These are phyloP conservation scores for Heritiera littoralis DNA, from an alignment of 345 rosid genomes.

Conservation along the genomic window DNA sequence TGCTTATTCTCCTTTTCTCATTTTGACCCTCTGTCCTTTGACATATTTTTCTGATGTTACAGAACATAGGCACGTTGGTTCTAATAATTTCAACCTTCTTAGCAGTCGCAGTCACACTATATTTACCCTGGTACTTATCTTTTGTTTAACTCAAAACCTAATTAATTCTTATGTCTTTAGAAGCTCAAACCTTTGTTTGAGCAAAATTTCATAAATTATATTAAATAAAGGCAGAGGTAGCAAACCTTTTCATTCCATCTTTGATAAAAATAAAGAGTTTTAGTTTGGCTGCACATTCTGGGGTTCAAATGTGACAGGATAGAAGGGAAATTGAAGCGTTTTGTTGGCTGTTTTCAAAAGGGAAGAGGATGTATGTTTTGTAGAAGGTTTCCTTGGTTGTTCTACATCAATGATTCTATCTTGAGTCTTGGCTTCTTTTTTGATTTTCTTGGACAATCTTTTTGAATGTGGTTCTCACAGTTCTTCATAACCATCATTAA, in stretches of 20 bases:
- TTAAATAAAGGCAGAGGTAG: neutral
- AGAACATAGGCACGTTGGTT: constrained; percentile 96
- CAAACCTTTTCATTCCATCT: neutral
- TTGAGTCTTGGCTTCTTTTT: neutral
- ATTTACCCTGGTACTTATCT: constrained; percentile 65
- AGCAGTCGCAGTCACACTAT: constrained; percentile 99
- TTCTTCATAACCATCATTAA: neutral
- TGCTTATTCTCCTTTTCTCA: neutral
- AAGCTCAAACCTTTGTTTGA: neutral
- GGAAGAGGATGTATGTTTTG: neutral
- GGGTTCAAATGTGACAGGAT: neutral
- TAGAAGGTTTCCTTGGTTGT: neutral
- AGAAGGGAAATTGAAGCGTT: constrained; percentile 3
- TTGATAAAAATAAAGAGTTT: neutral
- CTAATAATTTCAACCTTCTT: constrained; percentile 86
- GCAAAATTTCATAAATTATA: neutral
- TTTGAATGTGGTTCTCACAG: neutral
- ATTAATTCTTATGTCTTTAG: neutral
- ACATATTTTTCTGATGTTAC: constrained; percentile 34
- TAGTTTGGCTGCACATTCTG: neutral
- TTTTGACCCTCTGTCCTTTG: constrained; percentile 16
- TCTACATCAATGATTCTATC: constrained; percentile 1
- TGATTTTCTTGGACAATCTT: neutral
- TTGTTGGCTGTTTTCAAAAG: neutral
- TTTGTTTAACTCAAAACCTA: constrained; percentile 6